phyloP scores from a whole-genome alignment of 1,284 basidiomycete genomes.

The Paramarasmius palmivorus region DNA sequence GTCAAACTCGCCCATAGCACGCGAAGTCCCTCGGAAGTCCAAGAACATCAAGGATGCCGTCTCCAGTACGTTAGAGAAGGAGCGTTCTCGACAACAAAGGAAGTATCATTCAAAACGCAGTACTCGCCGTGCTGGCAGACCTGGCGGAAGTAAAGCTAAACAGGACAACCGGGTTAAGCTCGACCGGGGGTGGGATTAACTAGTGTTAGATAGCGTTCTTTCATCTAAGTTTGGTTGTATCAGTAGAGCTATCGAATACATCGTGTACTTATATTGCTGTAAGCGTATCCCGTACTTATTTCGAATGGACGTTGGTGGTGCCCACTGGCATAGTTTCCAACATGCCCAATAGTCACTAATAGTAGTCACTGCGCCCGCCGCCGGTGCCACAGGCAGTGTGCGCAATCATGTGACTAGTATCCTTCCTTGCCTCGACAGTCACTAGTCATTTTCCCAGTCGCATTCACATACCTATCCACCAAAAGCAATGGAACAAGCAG shows the following conservation, averaged over 20 bases:
- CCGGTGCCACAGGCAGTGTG: too few species aligned
- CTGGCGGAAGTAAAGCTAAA: conserved; percentile 85
- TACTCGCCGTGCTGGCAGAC: conserved; percentile 64
- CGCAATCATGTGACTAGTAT: too few species aligned
- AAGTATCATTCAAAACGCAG: conserved; percentile 77
- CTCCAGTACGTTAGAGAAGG: conserved; percentile 61
- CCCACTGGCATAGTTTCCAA: too few species aligned
- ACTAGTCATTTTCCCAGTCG: neutral
- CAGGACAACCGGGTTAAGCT: conserved; percentile 67
- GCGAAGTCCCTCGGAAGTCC: conserved; percentile 24
- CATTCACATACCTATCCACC: neutral
- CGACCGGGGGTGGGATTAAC: conserved; percentile 67
- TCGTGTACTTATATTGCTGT: too few species aligned
- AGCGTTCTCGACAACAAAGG: conserved; percentile 62
- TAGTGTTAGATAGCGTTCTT: conserved; percentile 10
- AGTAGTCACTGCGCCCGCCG: too few species aligned
- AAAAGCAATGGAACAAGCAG: conserved; percentile 63
- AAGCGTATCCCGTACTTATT: too few species aligned
- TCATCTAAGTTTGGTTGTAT: too few species aligned
- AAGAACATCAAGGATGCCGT: conserved; percentile 58
- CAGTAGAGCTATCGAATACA: too few species aligned
- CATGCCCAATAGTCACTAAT: too few species aligned
- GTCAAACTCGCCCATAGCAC: conserved; percentile 36
- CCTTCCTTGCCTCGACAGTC: neutral
- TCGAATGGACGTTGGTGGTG: too few species aligned